Percentiles rank a stretch among this genome's conserved stretches.
Evolutionary conservation across 2,329 filamentous ascomycete genomes (phyloP).

Genomic region (Sclerotiophoma versabilis): DNA sequence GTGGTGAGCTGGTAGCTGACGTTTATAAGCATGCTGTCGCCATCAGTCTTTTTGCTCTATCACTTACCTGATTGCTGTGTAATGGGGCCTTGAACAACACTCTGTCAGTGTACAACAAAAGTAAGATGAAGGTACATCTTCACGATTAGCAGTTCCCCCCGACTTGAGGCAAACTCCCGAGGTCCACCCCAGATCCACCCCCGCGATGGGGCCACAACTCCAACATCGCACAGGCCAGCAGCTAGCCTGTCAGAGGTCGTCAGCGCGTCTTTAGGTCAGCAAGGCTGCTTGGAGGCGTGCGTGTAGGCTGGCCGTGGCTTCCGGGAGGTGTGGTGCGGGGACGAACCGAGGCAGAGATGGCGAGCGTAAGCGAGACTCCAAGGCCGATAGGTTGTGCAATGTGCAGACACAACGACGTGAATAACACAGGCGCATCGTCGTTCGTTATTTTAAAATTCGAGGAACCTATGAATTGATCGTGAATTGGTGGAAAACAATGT

Average conservation of each 20-base stretch:
- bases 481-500: no score
- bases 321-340: slow-evolving; percentile 1
- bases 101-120: not conserved
- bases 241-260: not conserved
- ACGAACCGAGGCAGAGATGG: not conserved
- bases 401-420: no score
- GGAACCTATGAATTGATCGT: no score
- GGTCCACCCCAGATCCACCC: not conserved
- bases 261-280: not conserved
- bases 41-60: not conserved
- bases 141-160: not conserved
- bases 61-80: not conserved
- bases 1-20: not conserved
- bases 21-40: not conserved
- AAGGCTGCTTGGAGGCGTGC: not conserved
- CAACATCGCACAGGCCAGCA: slow-evolving; percentile 2
- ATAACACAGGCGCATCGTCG: no score
- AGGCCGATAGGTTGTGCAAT: not conserved
- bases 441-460: no score
- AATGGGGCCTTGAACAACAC: not conserved
- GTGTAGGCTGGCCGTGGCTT: not conserved
- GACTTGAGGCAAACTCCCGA: not conserved
- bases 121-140: no score
- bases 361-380: not conserved
- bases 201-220: not conserved